A percentile compares a stretch with the other conserved stretches of the same genome.
Conservation (phyloP, 768 basidiomycete genomes). For the Daedalea quercina region DNA sequence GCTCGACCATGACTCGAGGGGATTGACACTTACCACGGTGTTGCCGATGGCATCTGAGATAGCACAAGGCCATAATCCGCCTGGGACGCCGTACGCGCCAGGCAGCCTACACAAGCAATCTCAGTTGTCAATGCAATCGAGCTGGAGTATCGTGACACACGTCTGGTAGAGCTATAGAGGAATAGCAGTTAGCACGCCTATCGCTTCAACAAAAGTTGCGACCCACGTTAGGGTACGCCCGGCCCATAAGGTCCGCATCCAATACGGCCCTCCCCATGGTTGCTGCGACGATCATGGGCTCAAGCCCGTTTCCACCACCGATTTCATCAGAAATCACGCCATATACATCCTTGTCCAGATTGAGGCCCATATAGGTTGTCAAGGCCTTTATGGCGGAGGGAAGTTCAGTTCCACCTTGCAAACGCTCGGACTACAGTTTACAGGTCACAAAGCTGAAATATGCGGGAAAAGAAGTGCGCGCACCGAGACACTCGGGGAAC, state of each 20-base stretch:
- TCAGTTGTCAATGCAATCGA: neutral
- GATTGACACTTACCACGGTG: constrained; percentile 21
- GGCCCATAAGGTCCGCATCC: constrained; percentile 33
- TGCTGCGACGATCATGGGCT: constrained; percentile 22
- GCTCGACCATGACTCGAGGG: neutral
- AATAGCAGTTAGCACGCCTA: neutral
- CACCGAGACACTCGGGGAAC: constrained; percentile 21
- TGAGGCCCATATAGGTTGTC: constrained; percentile 17
- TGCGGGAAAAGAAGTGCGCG: neutral
- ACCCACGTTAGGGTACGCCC: constrained; percentile 25
- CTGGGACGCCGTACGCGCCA: constrained; percentile 19
- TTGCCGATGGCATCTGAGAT: constrained; percentile 32
- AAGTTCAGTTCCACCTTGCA: constrained; percentile 21
- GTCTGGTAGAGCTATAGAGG: constrained; percentile 20
- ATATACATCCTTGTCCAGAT: constrained; percentile 7
- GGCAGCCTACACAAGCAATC: constrained; percentile 13
- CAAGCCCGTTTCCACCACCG: constrained; percentile 35
- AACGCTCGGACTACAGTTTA: constrained; percentile 14
- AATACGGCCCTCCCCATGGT: constrained; percentile 24
- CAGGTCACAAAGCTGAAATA: neutral
- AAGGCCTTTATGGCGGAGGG: constrained; percentile 15
- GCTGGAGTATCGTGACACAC: constrained; percentile 3
- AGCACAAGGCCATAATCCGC: constrained; percentile 26
- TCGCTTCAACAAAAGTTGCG: neutral
- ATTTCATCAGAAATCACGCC: constrained; percentile 29